These are phyloP conservation scores for Peronospora belbahrii DNA, from an alignment of 352 stramenopile genomes.

Conservation along the genomic window DNA sequence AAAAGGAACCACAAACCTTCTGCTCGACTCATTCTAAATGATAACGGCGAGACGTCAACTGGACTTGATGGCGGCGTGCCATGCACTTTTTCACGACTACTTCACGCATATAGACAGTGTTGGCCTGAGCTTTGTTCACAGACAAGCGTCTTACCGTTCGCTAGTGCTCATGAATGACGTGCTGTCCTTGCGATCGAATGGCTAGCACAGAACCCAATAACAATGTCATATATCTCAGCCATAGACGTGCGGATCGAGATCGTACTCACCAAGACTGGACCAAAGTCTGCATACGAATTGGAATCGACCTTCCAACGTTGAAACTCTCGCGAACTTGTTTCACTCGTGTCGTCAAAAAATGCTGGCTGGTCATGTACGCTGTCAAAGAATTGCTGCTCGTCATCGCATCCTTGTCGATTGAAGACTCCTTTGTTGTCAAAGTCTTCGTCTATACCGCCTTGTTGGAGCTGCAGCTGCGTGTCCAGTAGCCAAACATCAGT, in stretches of 20 bases:
- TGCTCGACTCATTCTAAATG: constrained; percentile 28
- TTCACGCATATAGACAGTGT: constrained; percentile 4
- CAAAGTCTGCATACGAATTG: constrained; percentile 1
- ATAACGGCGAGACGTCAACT: constrained; percentile 11
- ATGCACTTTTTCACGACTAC: neutral
- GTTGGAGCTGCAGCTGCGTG: constrained; percentile 1
- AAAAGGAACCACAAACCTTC: constrained; percentile 16
- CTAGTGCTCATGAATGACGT: neutral
- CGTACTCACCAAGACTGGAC: constrained; percentile 9
- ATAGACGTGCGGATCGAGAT: neutral
- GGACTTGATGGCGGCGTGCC: constrained; percentile 2
- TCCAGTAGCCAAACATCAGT: neutral
- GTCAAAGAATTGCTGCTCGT: constrained; percentile 1
- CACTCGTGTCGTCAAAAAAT: neutral
- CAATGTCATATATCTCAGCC: neutral
- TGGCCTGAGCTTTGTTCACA: neutral
- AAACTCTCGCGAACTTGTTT: neutral
- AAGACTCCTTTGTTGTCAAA: neutral
- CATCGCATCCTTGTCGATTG: neutral
- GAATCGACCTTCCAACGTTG: constrained; percentile 7
- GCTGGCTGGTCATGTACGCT: neutral
- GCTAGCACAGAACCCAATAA: constrained; percentile 1
- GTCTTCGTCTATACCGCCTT: constrained; percentile 3
- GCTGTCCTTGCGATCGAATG: constrained; percentile 3
- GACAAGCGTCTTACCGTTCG: constrained; percentile 9